Base-by-base conservation (phyloP, 2,329 filamentous ascomycete genomes). In the Bipolaris gigantea region DNA sequence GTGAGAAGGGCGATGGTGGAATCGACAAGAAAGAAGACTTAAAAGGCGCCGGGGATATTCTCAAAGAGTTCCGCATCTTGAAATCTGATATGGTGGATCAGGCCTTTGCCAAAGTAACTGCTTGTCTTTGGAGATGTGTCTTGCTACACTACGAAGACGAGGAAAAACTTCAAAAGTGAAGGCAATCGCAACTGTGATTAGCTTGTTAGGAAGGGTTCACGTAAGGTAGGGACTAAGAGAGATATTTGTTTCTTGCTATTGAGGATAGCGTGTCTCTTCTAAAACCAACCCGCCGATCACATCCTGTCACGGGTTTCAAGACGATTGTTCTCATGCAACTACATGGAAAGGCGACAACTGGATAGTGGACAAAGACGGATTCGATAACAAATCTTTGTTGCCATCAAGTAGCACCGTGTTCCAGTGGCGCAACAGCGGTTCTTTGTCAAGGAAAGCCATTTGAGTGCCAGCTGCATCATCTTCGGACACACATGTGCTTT, bases 1-100 rank as follows among this genome's bases (percentile, higher is more conserved):
- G 75, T 1, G 76, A 76, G 66, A 77, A 79, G 1, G 78, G 76
- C 0, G 77, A 78, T 0, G 76, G 73, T 8, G 77, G 77, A 27
- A 77, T 75, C 21, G 76, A 67, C 30, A 80, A 76, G 10, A 65
- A 55, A 5, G 78, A 79, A 35, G 77, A 69, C 60, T 74, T 76
- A 68, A 75, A 79, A 7, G 77, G 76, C 1, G 71, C 59, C 5
- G 76, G 67, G 16, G 67, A 65, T 46, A 79, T 75, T 15, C 61
- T 58, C 2, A 65, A 50, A 27, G 57, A 32, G 6, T 15, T 33
- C 3, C 32, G 38, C 8, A 44, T 34, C 10, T 23, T 25, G 16
- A 7, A 5, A 4, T 33, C 13, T n/a, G 19, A n/a, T 38, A 35
- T 38, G 1, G n/a, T 33, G 16, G 9, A 4, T 4, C 4, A 8